Evolutionary conservation across 2,329 filamentous ascomycete genomes (phyloP).

Genomic region (Fulvia fulva): DNA sequence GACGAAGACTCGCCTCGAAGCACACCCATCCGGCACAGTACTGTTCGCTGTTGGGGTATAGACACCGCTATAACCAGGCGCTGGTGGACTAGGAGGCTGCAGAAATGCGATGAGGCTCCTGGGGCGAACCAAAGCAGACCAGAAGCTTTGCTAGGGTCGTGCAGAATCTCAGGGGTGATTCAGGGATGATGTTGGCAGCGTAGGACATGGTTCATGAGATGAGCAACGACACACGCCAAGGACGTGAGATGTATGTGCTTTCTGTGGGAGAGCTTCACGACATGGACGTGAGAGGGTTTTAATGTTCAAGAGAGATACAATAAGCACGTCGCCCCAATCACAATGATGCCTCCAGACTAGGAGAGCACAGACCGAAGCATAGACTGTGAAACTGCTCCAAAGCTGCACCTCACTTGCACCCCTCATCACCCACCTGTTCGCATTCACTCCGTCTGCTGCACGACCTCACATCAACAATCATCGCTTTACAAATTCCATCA

Average conservation of each 20-base stretch:
- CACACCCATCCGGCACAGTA: no score
- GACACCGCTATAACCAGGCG: no score
- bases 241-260: constrained; percentile 5
- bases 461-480: not conserved
- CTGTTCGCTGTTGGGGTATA: no score
- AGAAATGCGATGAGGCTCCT: no score
- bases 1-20: no score
- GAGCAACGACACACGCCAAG: constrained; percentile 12
- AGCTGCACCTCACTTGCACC: constrained; percentile 6
- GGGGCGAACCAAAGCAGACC: no score
- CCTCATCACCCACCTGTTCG: not conserved
- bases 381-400: not conserved
- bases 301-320: no score
- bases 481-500: not conserved
- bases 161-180: not conserved
- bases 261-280: constrained; percentile 2
- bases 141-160: not conserved
- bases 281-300: not conserved
- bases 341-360: not conserved
- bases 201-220: not conserved
- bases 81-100: no score
- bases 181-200: constrained; percentile 1
- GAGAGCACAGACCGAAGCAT: not conserved
- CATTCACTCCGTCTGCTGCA: constrained; percentile 4
- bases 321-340: not conserved